Conservation (phyloP, 495 filamentous ascomycete genomes). For the Hypoxylon perforatum region DNA sequence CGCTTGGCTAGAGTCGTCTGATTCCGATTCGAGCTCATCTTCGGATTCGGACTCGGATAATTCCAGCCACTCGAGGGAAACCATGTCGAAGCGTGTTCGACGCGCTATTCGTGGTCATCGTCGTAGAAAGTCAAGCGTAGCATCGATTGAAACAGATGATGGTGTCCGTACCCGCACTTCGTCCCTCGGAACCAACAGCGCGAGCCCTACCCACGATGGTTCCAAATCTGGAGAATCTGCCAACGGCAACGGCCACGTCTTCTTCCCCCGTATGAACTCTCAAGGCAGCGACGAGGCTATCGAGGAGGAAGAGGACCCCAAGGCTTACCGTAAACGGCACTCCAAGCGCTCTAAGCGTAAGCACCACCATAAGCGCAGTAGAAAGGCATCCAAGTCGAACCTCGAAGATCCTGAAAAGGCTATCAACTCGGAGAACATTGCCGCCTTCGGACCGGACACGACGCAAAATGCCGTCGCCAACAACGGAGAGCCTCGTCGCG, state of each 20-base stretch:
- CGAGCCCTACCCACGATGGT: conserved; percentile 46
- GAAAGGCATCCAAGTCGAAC: conserved; percentile 29
- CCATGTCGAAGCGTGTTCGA: conserved; percentile 78
- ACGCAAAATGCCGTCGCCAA: conserved; percentile 26
- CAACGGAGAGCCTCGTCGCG: conserved; percentile 53
- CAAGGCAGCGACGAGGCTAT: conserved; percentile 50
- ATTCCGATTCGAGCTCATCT: conserved; percentile 68
- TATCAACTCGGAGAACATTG: conserved; percentile 45
- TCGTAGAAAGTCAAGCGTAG: conserved; percentile 78
- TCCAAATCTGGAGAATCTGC: conserved; percentile 46
- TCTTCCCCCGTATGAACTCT: conserved; percentile 37
- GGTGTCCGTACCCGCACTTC: conserved; percentile 47
- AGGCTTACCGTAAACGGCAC: conserved; percentile 43
- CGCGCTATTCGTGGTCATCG: conserved; percentile 73
- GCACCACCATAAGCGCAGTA: conserved; percentile 50
- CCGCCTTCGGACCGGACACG: conserved; percentile 36
- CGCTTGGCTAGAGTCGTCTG: conserved; percentile 78
- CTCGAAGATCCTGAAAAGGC: conserved; percentile 38
- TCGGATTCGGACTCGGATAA: conserved; percentile 74
- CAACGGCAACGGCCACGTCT: conserved; percentile 40
- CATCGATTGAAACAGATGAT: conserved; percentile 69
- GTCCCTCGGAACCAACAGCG: conserved; percentile 50
- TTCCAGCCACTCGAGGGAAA: conserved; percentile 74
- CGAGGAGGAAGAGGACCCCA: conserved; percentile 51
- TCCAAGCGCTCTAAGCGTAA: conserved; percentile 47